These are phyloP conservation scores for Myxozyma neglecta DNA, from an alignment of 805 yeast genomes.

Conservation along the genomic window DNA sequence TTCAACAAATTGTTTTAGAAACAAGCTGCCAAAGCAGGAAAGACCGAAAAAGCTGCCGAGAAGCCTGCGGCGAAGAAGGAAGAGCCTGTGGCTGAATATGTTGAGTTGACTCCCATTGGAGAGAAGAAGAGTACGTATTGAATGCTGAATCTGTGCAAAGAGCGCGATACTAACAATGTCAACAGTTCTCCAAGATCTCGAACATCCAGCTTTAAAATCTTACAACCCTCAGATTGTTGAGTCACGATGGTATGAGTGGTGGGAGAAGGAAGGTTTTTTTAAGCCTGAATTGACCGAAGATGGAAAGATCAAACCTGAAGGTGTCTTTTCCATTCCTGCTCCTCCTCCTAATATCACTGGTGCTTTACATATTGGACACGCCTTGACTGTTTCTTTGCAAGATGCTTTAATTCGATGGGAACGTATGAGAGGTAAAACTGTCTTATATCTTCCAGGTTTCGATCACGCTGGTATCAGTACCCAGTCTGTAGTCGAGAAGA, in stretches of 20 bases:
- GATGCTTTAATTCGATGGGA: conserved; percentile 89
- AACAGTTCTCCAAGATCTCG: conserved; percentile 67
- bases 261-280: conserved; percentile 85
- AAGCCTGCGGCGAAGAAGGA: conserved; percentile 67
- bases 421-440: conserved; percentile 97
- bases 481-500: conserved; percentile 96
- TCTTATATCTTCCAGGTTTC: conserved; percentile 90
- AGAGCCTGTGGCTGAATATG: conserved; percentile 75
- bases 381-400: conserved; percentile 91
- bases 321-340: conserved; percentile 88
- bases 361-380: conserved; percentile 98
- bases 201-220: conserved; percentile 90
- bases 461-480: conserved; percentile 99
- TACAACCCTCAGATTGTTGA: conserved; percentile 91
- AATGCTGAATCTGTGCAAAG: too few species aligned
- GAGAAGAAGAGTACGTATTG: conserved; percentile 63
- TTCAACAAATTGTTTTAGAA: conserved; percentile 6
- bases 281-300: conserved; percentile 78
- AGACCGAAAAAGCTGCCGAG: conserved; percentile 42
- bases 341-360: conserved; percentile 99
- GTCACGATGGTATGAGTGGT: conserved; percentile 97
- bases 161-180: background rate
- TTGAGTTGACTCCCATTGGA: conserved; percentile 81
- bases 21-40: conserved; percentile 52
- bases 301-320: conserved; percentile 78